Percentiles rank a stretch among this genome's conserved stretches.
phyloP scores from a whole-genome alignment of 352 stramenopile genomes.

The Globisporangium takayamanum region DNA sequence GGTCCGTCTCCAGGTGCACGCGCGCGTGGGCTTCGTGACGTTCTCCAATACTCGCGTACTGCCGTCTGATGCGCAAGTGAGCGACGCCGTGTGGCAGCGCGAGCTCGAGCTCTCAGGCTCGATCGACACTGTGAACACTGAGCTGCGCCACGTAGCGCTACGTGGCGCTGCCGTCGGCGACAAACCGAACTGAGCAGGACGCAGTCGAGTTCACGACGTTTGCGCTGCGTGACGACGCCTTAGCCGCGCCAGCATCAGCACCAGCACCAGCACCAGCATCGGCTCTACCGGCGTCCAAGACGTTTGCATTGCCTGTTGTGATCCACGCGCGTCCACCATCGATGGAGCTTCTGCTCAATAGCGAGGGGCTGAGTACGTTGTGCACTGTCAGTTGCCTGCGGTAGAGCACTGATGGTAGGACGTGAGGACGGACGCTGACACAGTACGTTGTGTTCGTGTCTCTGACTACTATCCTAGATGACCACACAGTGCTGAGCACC shows the following conservation, averaged over 20 bases:
- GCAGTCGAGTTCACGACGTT: conserved; percentile 6
- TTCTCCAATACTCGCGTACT: background rate
- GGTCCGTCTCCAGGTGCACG: conserved; percentile 3
- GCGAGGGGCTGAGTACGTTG: conserved; percentile 3
- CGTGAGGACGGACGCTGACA: too few relatives aligned
- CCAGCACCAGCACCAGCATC: background rate
- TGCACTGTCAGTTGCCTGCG: too few relatives aligned
- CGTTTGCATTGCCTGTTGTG: background rate
- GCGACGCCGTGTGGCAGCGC: conserved; percentile 2
- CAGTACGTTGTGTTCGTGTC: background rate
- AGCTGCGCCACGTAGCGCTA: conserved; percentile 9
- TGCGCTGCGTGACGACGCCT: background rate
- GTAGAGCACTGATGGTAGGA: too few relatives aligned
- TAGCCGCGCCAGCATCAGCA: background rate
- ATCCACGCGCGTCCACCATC: conserved; percentile 4
- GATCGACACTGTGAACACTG: conserved; percentile 2
- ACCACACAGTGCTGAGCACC: background rate
- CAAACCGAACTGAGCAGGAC: background rate
- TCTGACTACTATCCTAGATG: conserved; percentile 2
- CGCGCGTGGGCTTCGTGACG: conserved; percentile 7
- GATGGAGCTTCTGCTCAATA: background rate
- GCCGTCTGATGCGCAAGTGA: background rate
- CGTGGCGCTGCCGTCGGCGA: background rate
- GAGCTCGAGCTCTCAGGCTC: conserved; percentile 6
- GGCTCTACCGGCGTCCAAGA: background rate